These are phyloP conservation scores for Chlamydomonas sphaeroides DNA, from an alignment of 139 green algal genomes.

Conservation along the genomic window DNA sequence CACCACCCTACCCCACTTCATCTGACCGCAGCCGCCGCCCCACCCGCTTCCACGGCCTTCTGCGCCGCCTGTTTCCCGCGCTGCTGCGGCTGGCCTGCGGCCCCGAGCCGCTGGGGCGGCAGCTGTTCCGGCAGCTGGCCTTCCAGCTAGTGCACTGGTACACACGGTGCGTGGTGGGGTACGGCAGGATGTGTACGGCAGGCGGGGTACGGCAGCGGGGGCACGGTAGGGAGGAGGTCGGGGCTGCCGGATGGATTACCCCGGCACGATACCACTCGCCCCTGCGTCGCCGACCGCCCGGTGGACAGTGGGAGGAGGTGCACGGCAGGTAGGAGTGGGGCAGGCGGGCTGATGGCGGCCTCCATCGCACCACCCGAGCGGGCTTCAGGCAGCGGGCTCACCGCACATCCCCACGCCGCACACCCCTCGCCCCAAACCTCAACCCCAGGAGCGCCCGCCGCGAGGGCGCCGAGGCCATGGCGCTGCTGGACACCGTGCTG, in stretches of 20 bases:
- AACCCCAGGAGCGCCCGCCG: slow-evolving; percentile 15
- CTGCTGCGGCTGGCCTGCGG: slow-evolving; percentile 27
- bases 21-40: background rate
- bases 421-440: too few relatives aligned
- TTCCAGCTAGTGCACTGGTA: slow-evolving; percentile 44
- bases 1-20: background rate
- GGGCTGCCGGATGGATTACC: too few relatives aligned
- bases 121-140: slow-evolving; percentile 31
- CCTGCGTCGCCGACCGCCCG: too few relatives aligned
- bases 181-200: too few relatives aligned
- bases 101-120: slow-evolving; percentile 12
- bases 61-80: slow-evolving; percentile 22
- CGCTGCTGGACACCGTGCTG: slow-evolving; percentile 31
- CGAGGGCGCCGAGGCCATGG: slow-evolving; percentile 42
- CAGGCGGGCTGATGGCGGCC: too few relatives aligned
- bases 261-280: too few relatives aligned
- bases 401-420: too few relatives aligned
- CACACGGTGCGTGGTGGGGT: background rate
- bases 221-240: too few relatives aligned
- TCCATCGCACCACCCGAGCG: too few relatives aligned
- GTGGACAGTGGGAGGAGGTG: background rate
- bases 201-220: too few relatives aligned
- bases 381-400: too few relatives aligned
- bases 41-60: slow-evolving; percentile 16
- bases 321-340: too few relatives aligned